A percentile compares a stretch with the other conserved stretches of the same genome.
Conservation (phyloP, 495 filamentous ascomycete species). For the Neurospora cerealis region DNA sequence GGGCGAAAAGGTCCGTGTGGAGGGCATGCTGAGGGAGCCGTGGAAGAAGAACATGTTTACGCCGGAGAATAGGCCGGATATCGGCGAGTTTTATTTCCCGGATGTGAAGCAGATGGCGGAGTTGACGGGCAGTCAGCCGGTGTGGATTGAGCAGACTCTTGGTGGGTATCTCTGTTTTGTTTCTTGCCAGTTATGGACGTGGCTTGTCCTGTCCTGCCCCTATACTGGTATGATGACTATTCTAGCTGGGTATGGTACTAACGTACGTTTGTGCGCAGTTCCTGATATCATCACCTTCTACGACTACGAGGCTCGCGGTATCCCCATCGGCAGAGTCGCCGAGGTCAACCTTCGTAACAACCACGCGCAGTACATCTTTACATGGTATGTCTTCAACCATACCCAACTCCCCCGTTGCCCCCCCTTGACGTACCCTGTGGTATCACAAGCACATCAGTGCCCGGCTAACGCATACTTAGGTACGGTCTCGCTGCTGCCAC, state of each 20-base stretch:
- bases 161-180: conserved; percentile 37
- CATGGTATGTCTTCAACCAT: conserved; percentile 56
- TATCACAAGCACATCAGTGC: not conserved
- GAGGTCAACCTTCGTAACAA: conserved; percentile 94
- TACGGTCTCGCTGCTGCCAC: conserved; percentile 82
- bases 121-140: conserved; percentile 69
- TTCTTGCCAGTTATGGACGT: conserved; percentile 1
- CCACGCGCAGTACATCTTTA: conserved; percentile 96
- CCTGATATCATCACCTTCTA: conserved; percentile 65
- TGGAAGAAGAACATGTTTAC: conserved; percentile 98
- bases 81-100: conserved; percentile 85
- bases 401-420: not conserved
- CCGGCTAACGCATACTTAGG: conserved; percentile 39
- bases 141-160: conserved; percentile 97
- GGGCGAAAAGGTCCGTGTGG: conserved; percentile 56
- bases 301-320: conserved; percentile 65
- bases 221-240: not conserved
- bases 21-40: conserved; percentile 78
- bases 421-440: not conserved
- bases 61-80: conserved; percentile 74
- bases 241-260: not conserved
- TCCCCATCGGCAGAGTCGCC: conserved; percentile 81
- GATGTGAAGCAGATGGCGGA: conserved; percentile 91
- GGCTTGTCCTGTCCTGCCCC: not conserved
- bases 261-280: conserved; percentile 35